Evolutionary conservation across 75 land plant genomes (phyloP).

Genomic region (Selaginella tamariscina): DNA sequence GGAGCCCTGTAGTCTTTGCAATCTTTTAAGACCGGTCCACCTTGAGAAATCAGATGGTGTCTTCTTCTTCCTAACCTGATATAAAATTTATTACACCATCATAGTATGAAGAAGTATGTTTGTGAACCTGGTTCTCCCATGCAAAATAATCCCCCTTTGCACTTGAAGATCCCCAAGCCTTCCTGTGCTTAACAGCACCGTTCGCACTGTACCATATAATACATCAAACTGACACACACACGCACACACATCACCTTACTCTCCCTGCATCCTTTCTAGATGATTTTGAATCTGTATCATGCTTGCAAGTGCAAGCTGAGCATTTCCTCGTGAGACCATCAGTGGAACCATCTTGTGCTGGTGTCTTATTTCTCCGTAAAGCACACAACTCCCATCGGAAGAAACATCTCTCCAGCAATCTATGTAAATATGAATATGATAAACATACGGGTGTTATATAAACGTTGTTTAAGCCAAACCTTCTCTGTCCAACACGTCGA

Average conservation of each 20-base stretch:
- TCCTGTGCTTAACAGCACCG: not conserved
- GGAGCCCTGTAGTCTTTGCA: not conserved
- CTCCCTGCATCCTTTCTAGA: not conserved
- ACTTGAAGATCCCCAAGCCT: not conserved
- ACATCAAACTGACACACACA: too few relatives aligned
- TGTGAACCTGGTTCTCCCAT: not conserved
- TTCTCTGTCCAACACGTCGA: not conserved
- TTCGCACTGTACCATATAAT: too few relatives aligned
- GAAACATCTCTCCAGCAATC: not conserved
- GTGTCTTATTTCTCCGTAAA: not conserved
- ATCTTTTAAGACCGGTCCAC: not conserved
- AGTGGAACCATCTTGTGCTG: not conserved
- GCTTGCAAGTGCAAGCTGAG: not conserved
- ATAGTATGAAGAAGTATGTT: too few relatives aligned
- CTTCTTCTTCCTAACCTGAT: not conserved
- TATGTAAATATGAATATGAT: too few relatives aligned
- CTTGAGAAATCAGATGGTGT: not conserved
- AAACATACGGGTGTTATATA: too few relatives aligned
- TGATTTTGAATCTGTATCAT: not conserved
- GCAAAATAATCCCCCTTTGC: not conserved
- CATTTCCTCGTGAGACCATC: not conserved
- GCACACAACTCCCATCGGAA: not conserved
- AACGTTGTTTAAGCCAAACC: too few relatives aligned
- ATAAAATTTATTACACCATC: too few relatives aligned
- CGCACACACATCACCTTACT: not conserved